A percentile compares a stretch with the other conserved stretches of the same genome.
phyloP scores from a whole-genome alignment of 192 early-diverging fungal species.

The Chytriomyces confervae region DNA sequence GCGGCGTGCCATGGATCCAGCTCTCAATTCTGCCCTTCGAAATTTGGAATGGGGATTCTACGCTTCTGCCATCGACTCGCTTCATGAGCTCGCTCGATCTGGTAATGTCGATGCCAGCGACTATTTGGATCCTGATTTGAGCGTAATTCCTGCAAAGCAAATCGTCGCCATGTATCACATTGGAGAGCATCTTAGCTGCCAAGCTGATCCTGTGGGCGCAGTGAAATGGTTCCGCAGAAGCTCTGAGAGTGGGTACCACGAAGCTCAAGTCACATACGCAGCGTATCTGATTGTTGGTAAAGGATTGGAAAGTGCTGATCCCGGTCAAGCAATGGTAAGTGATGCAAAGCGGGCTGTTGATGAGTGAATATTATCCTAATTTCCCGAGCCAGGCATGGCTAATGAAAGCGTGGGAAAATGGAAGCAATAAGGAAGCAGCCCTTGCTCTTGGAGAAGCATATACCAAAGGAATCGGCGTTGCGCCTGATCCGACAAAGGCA shows the following conservation, averaged over 20 bases:
- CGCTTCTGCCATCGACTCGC: constrained; percentile 22
- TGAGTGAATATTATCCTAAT: too few species aligned
- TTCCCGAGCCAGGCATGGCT: constrained; percentile 26
- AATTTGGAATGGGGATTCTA: constrained; percentile 41
- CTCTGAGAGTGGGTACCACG: constrained; percentile 38
- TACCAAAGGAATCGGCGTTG: constrained; percentile 38
- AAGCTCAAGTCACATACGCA: constrained; percentile 36
- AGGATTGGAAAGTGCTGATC: constrained; percentile 32
- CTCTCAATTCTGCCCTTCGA: constrained; percentile 28
- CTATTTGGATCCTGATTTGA: constrained; percentile 33
- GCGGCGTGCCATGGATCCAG: constrained; percentile 22
- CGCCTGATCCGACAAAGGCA: constrained; percentile 39
- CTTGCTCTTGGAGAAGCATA: constrained; percentile 40
- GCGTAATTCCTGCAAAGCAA: constrained; percentile 12
- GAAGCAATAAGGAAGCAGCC: constrained; percentile 35
- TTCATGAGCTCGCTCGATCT: constrained; percentile 16
- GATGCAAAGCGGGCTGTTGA: too few species aligned
- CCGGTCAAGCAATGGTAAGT: constrained; percentile 34
- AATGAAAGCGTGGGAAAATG: constrained; percentile 39
- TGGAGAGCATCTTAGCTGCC: constrained; percentile 26
- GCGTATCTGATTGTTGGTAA: constrained; percentile 41
- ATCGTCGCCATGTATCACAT: constrained; percentile 33
- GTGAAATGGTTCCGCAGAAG: constrained; percentile 39
- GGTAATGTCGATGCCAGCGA: constrained; percentile 36
- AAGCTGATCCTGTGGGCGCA: constrained; percentile 31